Evolutionary conservation across 176 grass and related monocot genomes (phyloP), one percentile per base, ranked within the genome.

Genomic region (Puya raimondii): DNA sequence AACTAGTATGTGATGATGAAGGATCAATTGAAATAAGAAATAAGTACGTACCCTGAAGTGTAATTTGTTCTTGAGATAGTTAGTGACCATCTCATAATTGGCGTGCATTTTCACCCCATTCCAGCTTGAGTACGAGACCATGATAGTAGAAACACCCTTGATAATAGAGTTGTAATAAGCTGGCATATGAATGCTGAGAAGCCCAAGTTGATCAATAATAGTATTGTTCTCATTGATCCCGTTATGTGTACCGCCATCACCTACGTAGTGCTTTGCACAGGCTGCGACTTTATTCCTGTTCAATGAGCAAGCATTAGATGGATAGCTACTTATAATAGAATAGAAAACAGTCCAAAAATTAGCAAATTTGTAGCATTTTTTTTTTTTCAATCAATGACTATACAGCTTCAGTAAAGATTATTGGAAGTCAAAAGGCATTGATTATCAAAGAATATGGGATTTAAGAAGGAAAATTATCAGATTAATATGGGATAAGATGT

Each of bases 141-240:
- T 96, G 75, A 96, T 68, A 54, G 93, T 96, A 29, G 93, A 83
- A 1, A 96, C 86, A 75, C 93, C 93, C 78, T 92, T 96, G 47
- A 89, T 85, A 50, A 96, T 79, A 47, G 88, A 83, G 64, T 89
- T 71, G 70, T 92, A 92, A 74, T 96, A 96, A 21, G 93, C 88
- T 63, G 93, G 88, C 93, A 96, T 96, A 74, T 96, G 93, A 77
- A 96, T 92, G 86, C 83, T 75, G 49, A 92, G 64, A 48, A 96
- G 77, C 53, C 81, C 93, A 63, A 81, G 88, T 42, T 71, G 63
- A 52, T 90, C 86, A 74, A 89, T 72, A 49, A 96, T 81, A 3
- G 88, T 92, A 67, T 96, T 96, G 70, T 96, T 96, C 73, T 96
- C 93, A 79, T 96, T 89, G 74, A 96, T 96, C 77, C 93, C 93